Evolutionary conservation across 169 alveolate genomes (phyloP), one percentile per base, ranked within the genome.

Genomic region (Plasmodium reichenowi): DNA sequence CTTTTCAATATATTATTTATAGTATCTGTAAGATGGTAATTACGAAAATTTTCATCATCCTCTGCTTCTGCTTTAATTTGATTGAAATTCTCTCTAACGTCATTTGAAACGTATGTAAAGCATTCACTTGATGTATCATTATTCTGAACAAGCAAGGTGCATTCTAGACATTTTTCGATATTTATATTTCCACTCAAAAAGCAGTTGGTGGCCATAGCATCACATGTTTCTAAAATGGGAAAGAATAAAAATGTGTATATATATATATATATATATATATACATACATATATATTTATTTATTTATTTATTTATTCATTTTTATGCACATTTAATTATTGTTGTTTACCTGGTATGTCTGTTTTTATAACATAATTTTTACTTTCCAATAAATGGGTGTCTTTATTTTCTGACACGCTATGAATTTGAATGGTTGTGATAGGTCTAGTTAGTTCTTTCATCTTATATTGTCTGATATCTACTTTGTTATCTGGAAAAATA

Each of bases 111-210:
- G 48, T 67, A 68, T 7, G 67, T 80, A 20, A 76, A 76, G 54
- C 83, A 68, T 13, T 80, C 83, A 20, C 17, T 56, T 8, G 13
- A 38, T 10, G 12, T 5, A 29, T 10, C 54, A 24, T 24, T 9
- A 3, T 80, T 67, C 15, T 63, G 26, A 22, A 45, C 89, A 32
- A 76, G 50, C 43, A 76, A 43, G n/a, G 78, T 50, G 15, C 90
- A 80, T n/a, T 66, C 73, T 56, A 32, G 70, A 29, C 90, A 80
- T 12, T 68, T 29, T 8, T 66, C 83, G 4, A 80, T 54, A n/a
- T 80, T 72, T 47, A 67, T 10, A 71, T 38, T 80, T 15, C 83
- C 83, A 17, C 66, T 68, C 63, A 80, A 72, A 47, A 80, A 67
- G 71, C 90, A 80, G 45, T 67, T 68, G 6, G 66, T 52, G 5